Conservation (phyloP, 2,329 filamentous ascomycete species). For the Botrytis deweyae region DNA sequence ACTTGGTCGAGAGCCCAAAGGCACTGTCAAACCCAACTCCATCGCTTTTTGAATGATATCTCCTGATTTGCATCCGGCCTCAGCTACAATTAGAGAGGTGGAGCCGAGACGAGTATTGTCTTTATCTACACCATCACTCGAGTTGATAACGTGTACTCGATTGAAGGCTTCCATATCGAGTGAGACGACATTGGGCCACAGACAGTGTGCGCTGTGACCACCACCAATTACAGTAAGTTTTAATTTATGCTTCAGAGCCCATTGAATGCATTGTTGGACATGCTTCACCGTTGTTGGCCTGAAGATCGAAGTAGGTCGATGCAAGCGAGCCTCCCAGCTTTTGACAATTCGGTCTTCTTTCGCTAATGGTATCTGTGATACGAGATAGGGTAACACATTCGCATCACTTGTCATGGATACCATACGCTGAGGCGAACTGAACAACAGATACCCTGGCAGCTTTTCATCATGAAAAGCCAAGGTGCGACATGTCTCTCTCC, state of each 20-base stretch:
- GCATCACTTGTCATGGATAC: conserved; percentile 50
- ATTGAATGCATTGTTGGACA: conserved; percentile 55
- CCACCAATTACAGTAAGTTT: conserved; percentile 56
- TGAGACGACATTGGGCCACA: conserved; percentile 51
- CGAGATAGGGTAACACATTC: conserved; percentile 46
- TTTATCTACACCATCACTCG: conserved; percentile 22
- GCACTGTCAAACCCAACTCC: conserved; percentile 52
- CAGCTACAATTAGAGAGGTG: conserved; percentile 48
- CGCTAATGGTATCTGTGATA: conserved; percentile 40
- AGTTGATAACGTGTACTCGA: conserved; percentile 46
- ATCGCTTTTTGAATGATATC: conserved; percentile 50
- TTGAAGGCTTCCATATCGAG: conserved; percentile 60
- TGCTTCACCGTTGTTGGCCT: conserved; percentile 49
- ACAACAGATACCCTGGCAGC: conserved; percentile 45
- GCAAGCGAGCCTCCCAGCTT: conserved; percentile 50
- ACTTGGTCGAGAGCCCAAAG: conserved; percentile 60
- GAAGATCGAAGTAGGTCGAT: conserved; percentile 46
- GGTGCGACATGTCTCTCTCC: conserved; percentile 54
- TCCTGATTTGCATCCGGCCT: conserved; percentile 55
- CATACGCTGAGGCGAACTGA: conserved; percentile 53
- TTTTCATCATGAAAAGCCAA: conserved; percentile 45
- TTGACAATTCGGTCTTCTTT: conserved; percentile 44
- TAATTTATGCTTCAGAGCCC: conserved; percentile 50
- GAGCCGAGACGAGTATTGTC: conserved; percentile 26
- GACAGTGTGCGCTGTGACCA: conserved; percentile 59